These are phyloP conservation scores for Rhizophagus sp. DNA, from an alignment of 192 early-diverging fungal species.

Conservation along the genomic window DNA sequence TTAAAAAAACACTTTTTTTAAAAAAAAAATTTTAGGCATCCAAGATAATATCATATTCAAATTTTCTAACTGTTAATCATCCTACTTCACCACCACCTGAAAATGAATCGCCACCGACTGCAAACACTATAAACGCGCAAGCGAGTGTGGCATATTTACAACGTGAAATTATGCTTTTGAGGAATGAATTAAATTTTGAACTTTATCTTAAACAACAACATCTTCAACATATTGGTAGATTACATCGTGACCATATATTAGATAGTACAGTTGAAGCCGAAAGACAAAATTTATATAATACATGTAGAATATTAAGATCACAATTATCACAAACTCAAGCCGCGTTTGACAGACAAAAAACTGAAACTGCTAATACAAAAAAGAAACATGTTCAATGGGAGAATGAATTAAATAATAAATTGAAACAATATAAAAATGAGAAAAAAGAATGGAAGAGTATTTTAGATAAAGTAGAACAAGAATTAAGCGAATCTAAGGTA, in stretches of 20 bases:
- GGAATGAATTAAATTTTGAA: constrained; percentile 64
- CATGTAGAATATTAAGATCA: constrained; percentile 46
- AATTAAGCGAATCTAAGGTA: constrained; percentile 42
- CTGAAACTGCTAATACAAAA: constrained; percentile 45
- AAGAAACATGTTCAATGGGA: constrained; percentile 60
- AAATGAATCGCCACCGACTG: neutral
- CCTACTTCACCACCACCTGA: neutral
- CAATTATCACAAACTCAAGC: constrained; percentile 45
- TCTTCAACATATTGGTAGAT: constrained; percentile 58
- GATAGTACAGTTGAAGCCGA: constrained; percentile 58
- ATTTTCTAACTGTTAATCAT: neutral
- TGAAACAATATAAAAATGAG: constrained; percentile 49
- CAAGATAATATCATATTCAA: constrained; percentile 11
- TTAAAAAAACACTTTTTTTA: no score
- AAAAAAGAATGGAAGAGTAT: constrained; percentile 48
- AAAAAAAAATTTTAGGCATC: neutral
- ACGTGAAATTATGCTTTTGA: constrained; percentile 52
- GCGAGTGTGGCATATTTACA: constrained; percentile 44
- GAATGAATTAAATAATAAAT: constrained; percentile 48
- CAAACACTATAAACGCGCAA: constrained; percentile 30
- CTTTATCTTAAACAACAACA: constrained; percentile 62
- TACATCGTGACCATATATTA: constrained; percentile 57
- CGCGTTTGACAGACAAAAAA: constrained; percentile 48
- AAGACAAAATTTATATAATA: constrained; percentile 53
- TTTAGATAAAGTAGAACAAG: constrained; percentile 40